A percentile compares a stretch with the other conserved stretches of the same genome.
These are phyloP conservation scores for Plantago major DNA, from an alignment of 257 asterid species.

Conservation along the genomic window DNA sequence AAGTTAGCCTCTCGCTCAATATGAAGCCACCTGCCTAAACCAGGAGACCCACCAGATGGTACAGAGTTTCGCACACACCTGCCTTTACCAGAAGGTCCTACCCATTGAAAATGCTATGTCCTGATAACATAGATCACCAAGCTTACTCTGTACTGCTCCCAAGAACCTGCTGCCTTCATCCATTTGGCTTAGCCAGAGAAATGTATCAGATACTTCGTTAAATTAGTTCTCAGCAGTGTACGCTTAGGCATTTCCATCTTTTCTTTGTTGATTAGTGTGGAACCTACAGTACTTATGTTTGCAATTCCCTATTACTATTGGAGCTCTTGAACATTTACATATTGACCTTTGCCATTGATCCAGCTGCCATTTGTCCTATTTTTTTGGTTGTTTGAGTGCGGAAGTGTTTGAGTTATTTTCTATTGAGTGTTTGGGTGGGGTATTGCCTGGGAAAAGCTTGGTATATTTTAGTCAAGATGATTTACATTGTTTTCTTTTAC, in stretches of 20 bases:
- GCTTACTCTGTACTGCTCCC: conserved; percentile 57
- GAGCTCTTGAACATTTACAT: conserved; percentile 4
- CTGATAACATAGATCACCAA: conserved; percentile 54
- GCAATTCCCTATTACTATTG: conserved; percentile 16
- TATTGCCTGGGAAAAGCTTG: no score
- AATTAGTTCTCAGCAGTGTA: conserved; percentile 43
- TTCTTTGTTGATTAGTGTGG: conserved; percentile 15
- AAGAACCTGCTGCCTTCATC: conserved; percentile 39
- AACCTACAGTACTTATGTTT: conserved; percentile 16
- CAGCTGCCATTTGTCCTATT: no score
- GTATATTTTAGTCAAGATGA: no score
- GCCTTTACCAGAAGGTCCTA: conserved; percentile 40
- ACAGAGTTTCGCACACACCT: conserved; percentile 63
- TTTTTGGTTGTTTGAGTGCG: no score
- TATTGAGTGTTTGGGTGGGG: no score
- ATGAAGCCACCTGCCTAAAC: conserved; percentile 91
- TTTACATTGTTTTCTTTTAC: no score
- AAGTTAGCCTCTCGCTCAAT: conserved; percentile 70
- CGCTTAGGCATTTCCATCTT: conserved; percentile 24
- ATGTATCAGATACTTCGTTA: conserved; percentile 43
- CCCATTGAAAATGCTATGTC: conserved; percentile 63
- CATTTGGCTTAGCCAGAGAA: conserved; percentile 29
- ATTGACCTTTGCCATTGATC: conserved; percentile 1
- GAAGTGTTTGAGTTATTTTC: no score
- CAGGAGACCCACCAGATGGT: conserved; percentile 78